Conservation (phyloP, 306 rosid species). For the Ormosia semicastrata region DNA sequence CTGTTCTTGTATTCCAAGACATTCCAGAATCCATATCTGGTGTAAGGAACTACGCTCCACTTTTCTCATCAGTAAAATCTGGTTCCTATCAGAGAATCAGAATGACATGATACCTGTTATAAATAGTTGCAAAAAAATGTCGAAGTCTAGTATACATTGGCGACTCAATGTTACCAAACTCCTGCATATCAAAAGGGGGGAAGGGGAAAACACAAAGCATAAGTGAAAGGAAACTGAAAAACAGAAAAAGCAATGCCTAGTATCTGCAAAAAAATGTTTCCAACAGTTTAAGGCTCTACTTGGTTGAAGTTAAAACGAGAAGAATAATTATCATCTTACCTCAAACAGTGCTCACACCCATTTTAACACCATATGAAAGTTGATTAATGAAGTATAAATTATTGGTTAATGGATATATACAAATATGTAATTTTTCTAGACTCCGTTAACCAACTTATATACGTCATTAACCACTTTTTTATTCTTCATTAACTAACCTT, state of each 20-base stretch:
- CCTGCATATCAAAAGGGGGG: constrained; percentile 53
- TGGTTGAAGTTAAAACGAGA: not conserved
- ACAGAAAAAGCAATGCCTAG: constrained; percentile 3
- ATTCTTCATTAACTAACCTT: no score
- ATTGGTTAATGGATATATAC: no score
- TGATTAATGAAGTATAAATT: no score
- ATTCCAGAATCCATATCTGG: not conserved
- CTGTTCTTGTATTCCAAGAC: not conserved
- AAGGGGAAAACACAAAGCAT: not conserved
- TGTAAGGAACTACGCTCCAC: not conserved
- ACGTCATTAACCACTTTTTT: no score
- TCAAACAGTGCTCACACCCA: no score
- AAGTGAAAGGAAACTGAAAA: constrained; percentile 6
- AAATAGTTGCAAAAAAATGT: constrained; percentile 68
- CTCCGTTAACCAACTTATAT: no score
- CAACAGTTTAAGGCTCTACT: not conserved
- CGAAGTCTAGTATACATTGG: constrained; percentile 83
- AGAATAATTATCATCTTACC: no score
- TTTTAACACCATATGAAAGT: no score
- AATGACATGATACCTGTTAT: constrained; percentile 55
- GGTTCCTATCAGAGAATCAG: not conserved
- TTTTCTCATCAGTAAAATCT: not conserved
- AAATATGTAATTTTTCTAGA: no score
- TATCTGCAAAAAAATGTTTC: not conserved
- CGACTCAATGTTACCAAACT: constrained; percentile 85